Evolutionary conservation across 805 yeast genomes (phyloP).

Genomic region (Sporopachydermia quercuum): DNA sequence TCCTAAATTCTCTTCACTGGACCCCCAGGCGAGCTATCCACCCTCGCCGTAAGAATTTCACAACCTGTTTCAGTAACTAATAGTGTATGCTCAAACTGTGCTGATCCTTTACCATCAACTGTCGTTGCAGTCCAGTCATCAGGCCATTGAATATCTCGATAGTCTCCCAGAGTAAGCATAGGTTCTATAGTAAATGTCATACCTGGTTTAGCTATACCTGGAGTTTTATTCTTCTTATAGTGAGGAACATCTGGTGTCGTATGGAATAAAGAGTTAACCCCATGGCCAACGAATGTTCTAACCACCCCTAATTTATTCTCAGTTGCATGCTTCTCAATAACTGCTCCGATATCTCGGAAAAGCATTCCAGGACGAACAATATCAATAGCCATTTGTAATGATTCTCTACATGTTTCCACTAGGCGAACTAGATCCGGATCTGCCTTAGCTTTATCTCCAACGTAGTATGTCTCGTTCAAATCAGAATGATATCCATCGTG

Average conservation of each 20-base stretch:
- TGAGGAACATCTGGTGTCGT: constrained; percentile 89
- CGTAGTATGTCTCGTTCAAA: constrained; percentile 91
- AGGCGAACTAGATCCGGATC: constrained; percentile 73
- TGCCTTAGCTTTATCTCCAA: constrained; percentile 75
- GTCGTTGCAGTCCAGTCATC: constrained; percentile 95
- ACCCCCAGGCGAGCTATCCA: constrained; percentile 80
- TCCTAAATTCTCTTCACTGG: constrained; percentile 40
- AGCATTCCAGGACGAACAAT: constrained; percentile 84
- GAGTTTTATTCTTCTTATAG: constrained; percentile 82
- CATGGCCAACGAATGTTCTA: constrained; percentile 87
- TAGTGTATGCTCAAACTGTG: constrained; percentile 91
- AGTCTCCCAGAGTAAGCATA: constrained; percentile 79
- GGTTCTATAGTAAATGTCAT: constrained; percentile 97
- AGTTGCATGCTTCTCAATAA: constrained; percentile 76
- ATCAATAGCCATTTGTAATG: constrained; percentile 70
- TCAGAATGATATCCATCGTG: constrained; percentile 88
- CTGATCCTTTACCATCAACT: constrained; percentile 76
- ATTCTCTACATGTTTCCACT: constrained; percentile 85
- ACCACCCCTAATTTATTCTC: constrained; percentile 75
- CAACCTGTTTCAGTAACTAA: constrained; percentile 87
- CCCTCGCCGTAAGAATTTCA: constrained; percentile 78
- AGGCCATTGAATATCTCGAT: constrained; percentile 82
- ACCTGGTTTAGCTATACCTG: constrained; percentile 91
- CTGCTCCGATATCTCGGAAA: constrained; percentile 74
- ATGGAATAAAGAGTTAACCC: constrained; percentile 77